A percentile compares a stretch with the other conserved stretches of the same genome.
These are phyloP conservation scores for Mycena vitilis DNA, from an alignment of 768 basidiomycete genomes.

Conservation along the genomic window DNA sequence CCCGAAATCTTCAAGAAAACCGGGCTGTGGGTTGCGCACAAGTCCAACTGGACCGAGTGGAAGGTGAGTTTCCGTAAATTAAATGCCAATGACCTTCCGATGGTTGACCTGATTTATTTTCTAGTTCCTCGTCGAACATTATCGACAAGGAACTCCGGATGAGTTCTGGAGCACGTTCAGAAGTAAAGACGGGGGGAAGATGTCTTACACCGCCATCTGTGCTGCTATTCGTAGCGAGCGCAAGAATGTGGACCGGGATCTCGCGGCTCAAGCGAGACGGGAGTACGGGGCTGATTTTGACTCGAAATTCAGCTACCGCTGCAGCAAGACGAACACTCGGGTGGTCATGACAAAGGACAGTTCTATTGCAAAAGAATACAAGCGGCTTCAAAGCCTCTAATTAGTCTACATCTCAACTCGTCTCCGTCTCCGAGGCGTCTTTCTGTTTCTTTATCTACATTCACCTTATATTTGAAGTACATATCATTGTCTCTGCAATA, in stretches of 20 bases:
- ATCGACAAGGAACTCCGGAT: conserved; percentile 21
- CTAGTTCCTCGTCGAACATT: conserved; percentile 35
- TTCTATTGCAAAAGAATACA: conserved; percentile 31
- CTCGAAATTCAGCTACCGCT: conserved; percentile 35
- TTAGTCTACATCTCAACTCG: not conserved
- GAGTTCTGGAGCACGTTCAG: conserved; percentile 38
- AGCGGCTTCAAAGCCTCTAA: conserved; percentile 12
- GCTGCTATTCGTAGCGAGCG: conserved; percentile 17
- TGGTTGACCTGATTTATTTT: not conserved
- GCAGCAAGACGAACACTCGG: conserved; percentile 10
- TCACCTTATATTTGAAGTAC: too few relatives aligned
- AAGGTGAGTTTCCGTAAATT: conserved; percentile 18
- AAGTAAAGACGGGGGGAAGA: conserved; percentile 19
- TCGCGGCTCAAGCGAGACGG: conserved; percentile 20
- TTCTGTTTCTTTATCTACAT: too few relatives aligned
- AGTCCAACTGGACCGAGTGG: conserved; percentile 33
- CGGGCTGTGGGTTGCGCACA: conserved; percentile 24
- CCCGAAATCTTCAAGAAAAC: conserved; percentile 22
- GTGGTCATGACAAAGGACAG: conserved; percentile 31
- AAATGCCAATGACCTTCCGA: not conserved
- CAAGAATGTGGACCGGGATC: conserved; percentile 19
- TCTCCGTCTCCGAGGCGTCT: too few relatives aligned
- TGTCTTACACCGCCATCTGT: conserved; percentile 36
- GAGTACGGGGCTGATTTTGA: conserved; percentile 35
- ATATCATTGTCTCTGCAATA: too few relatives aligned